phyloP scores from a whole-genome alignment of 1,284 basidiomycete species.

The Ganoderma resinaceum region DNA sequence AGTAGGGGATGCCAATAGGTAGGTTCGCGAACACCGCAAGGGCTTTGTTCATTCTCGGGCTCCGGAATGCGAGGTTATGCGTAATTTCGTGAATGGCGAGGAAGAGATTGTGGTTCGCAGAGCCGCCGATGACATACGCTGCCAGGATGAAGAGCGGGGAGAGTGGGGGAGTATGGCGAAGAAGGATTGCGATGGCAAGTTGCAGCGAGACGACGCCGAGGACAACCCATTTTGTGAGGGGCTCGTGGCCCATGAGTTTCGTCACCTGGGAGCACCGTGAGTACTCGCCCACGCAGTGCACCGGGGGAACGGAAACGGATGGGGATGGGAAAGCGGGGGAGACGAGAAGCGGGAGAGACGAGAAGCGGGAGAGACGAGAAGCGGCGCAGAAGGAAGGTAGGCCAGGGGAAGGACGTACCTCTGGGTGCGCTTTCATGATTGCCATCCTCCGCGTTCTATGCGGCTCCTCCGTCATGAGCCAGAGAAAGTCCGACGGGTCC shows the following conservation, averaged over 20 bases:
- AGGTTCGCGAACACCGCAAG: conserved; percentile 93
- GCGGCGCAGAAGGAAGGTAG: no score
- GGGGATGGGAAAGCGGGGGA: neutral
- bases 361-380: neutral
- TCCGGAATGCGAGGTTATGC: conserved; percentile 94
- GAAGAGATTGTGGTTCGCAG: conserved; percentile 97
- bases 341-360: neutral
- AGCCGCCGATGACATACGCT: conserved; percentile 92
- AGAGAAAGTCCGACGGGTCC: conserved; percentile 85
- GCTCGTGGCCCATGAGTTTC: conserved; percentile 95
- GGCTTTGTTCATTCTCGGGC: conserved; percentile 84
- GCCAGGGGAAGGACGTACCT: conserved; percentile 70
- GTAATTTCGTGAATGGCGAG: conserved; percentile 99
- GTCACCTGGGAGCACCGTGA: conserved; percentile 65
- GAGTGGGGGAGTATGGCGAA: conserved; percentile 72
- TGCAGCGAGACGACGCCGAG: conserved; percentile 83
- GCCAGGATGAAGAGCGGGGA: conserved; percentile 78
- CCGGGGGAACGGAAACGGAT: neutral
- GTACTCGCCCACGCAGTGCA: neutral
- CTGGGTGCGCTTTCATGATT: conserved; percentile 94
- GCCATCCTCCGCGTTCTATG: conserved; percentile 88
- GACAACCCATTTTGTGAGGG: conserved; percentile 89
- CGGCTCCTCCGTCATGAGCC: conserved; percentile 98
- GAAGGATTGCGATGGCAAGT: conserved; percentile 66
- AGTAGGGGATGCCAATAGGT: conserved; percentile 94